Evolutionary conservation across 345 rosid species (phyloP).

Genomic region (Mangifera indica): DNA sequence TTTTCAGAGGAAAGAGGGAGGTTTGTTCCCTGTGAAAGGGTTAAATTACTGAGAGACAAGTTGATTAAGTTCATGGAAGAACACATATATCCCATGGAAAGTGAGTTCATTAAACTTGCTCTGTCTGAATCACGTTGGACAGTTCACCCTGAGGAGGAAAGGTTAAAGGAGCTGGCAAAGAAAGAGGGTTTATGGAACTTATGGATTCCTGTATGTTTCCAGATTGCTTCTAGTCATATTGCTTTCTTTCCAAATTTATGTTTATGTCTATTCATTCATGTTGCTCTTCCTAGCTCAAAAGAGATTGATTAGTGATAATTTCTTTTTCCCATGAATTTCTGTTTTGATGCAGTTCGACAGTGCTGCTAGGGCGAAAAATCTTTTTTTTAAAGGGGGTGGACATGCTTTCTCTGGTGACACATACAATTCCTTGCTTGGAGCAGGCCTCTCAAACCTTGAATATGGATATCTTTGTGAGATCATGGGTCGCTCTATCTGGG

Average conservation of each 20-base stretch:
- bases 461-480: conserved; percentile 97
- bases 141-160: conserved; percentile 90
- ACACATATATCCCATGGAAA: conserved; percentile 80
- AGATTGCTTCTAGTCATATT: conserved; percentile 13
- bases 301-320: not conserved
- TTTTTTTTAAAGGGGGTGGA: conserved; percentile 43
- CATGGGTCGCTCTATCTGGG: conserved; percentile 95
- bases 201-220: conserved; percentile 69
- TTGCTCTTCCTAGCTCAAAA: not conserved
- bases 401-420: conserved; percentile 25
- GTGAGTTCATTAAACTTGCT: conserved; percentile 72
- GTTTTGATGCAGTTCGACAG: conserved; percentile 70
- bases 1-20: conserved; percentile 57
- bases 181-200: conserved; percentile 93
- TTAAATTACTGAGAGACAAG: conserved; percentile 58
- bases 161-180: conserved; percentile 79
- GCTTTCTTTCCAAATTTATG: conserved; percentile 10
- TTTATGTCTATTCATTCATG: conserved; percentile 6
- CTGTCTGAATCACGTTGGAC: conserved; percentile 78
- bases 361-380: conserved; percentile 77
- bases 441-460: conserved; percentile 92
- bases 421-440: conserved; percentile 64
- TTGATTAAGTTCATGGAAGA: conserved; percentile 89
- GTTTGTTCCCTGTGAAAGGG: conserved; percentile 66
- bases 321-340: conserved; percentile 14